These are phyloP conservation scores for Pestalotiopsis sp. DNA, from an alignment of 2,329 filamentous ascomycete species.

Conservation along the genomic window DNA sequence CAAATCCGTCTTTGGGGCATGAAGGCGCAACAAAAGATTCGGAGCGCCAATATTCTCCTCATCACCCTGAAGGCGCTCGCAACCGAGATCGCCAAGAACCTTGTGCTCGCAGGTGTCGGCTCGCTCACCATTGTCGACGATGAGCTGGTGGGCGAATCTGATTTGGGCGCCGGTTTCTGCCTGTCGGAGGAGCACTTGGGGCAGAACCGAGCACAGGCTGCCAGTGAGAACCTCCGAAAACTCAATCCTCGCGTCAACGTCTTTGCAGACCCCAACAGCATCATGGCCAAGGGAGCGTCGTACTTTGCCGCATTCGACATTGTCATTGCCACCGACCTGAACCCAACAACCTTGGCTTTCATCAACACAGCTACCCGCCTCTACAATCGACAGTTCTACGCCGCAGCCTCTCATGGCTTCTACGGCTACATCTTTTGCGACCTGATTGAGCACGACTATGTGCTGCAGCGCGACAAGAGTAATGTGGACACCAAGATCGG, in stretches of 20 bases:
- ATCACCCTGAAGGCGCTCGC: conserved; percentile 86
- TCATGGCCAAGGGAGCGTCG: conserved; percentile 67
- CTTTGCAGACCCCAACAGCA: conserved; percentile 67
- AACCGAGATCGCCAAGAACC: conserved; percentile 96
- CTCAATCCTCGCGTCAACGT: conserved; percentile 89
- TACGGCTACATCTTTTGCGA: conserved; percentile 97
- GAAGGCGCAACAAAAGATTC: conserved; percentile 90
- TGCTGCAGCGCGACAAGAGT: conserved; percentile 81
- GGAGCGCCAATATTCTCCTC: conserved; percentile 85
- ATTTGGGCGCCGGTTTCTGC: conserved; percentile 84
- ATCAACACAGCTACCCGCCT: conserved; percentile 88
- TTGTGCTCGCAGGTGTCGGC: conserved; percentile 90
- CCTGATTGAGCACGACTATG: conserved; percentile 85
- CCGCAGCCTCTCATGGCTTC: conserved; percentile 82
- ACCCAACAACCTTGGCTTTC: conserved; percentile 71
- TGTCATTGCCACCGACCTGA: conserved; percentile 86
- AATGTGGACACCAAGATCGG: conserved; percentile 67
- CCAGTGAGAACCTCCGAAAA: conserved; percentile 74
- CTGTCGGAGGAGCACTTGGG: conserved; percentile 71
- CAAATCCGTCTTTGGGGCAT: conserved; percentile 98
- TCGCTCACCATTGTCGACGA: conserved; percentile 88
- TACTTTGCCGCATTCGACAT: conserved; percentile 84
- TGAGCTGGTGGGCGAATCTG: conserved; percentile 72
- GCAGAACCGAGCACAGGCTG: conserved; percentile 82
- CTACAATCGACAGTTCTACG: conserved; percentile 82